Base-by-base conservation (phyloP, 805 yeast genomes). In the Tetrapisispora nanseiensis region DNA sequence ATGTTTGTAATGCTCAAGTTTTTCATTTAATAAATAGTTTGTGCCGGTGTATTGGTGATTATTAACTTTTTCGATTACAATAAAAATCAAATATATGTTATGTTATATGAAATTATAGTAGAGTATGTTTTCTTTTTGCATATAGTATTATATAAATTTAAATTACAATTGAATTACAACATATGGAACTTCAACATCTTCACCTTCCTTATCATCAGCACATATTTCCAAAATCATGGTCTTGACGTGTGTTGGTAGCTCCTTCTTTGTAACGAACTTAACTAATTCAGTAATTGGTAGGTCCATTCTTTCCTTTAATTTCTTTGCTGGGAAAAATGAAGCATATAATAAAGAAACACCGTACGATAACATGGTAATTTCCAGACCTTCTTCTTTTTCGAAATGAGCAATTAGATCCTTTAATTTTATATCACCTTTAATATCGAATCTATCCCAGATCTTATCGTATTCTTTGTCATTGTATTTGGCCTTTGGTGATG, bases 161-260 rank as follows among this genome's bases (percentile, higher is more conserved):
- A 3, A 11, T 55, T 54, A 68, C 51, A 79, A 56, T 52, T 72
- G 75, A 44, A 89, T 75, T 43, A 84, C 78, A 47, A 89, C 75
- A 59, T 77, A 87, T 26, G 98, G 98, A 49, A 87, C 86, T 54
- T 89, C 97, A 18, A 87, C 96, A 61, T 92, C 98, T 60, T 92
- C 97, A 28, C 90, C 98, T 36, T 80, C 74, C 56, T 76, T 70
- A 61, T 92, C 98, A 56, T 92, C 97, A 47, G 90, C 84, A 61
- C 95, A 86, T 36, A 92, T 74, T 65, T 90, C 98, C 44, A 92
- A 74, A 45, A 90, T 80, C 67, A 92, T 69, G 15, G 86, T 80
- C 63, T 79, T 78, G 44, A 78, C 80, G 59, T 83, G 86, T 3
- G 70, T 59, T 12, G 87, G 82, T 36, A 92, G 66, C 16, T 84